A percentile compares a stretch with the other conserved stretches of the same genome.
These are phyloP conservation scores for Mycosarcoma mackinlayi DNA, from an alignment of 1,284 basidiomycete species.

Conservation along the genomic window DNA sequence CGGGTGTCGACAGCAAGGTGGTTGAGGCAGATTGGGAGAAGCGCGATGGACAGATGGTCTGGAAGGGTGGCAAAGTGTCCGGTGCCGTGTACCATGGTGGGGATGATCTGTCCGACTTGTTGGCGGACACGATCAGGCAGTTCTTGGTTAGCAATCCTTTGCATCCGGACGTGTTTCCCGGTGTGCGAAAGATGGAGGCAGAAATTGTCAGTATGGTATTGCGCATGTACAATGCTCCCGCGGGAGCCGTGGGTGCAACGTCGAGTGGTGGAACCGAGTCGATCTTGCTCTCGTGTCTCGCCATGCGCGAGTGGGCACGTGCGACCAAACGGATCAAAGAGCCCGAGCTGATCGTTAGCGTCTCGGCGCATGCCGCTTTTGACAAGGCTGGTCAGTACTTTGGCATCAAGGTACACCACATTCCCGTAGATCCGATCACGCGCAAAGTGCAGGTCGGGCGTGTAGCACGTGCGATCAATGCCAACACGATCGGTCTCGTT, in stretches of 20 bases:
- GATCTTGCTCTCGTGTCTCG: constrained; percentile 92
- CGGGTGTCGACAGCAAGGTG: constrained; percentile 34
- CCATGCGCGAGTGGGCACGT: constrained; percentile 91
- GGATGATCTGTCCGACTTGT: constrained; percentile 56
- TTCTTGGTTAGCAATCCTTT: constrained; percentile 80
- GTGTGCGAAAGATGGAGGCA: constrained; percentile 95
- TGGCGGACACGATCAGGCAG: constrained; percentile 55
- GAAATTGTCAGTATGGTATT: constrained; percentile 96
- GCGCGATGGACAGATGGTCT: constrained; percentile 57
- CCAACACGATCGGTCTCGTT: constrained; percentile 75
- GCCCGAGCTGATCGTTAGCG: constrained; percentile 91
- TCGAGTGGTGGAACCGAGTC: constrained; percentile 96
- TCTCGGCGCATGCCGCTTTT: constrained; percentile 92
- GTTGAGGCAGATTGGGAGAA: constrained; percentile 39
- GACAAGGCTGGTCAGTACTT: constrained; percentile 92
- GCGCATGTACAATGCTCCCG: constrained; percentile 79
- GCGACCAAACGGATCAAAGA: constrained; percentile 85
- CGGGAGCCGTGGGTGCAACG: constrained; percentile 82
- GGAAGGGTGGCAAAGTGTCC: constrained; percentile 64
- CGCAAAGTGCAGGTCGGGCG: constrained; percentile 82
- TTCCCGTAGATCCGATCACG: constrained; percentile 85
- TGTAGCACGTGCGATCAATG: constrained; percentile 74
- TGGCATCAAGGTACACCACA: constrained; percentile 87
- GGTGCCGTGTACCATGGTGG: constrained; percentile 69
- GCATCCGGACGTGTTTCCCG: constrained; percentile 95